A percentile compares a stretch with the other conserved stretches of the same genome.
Conservation (phyloP, 2,329 filamentous ascomycete species). For the Diplodia seriata region DNA sequence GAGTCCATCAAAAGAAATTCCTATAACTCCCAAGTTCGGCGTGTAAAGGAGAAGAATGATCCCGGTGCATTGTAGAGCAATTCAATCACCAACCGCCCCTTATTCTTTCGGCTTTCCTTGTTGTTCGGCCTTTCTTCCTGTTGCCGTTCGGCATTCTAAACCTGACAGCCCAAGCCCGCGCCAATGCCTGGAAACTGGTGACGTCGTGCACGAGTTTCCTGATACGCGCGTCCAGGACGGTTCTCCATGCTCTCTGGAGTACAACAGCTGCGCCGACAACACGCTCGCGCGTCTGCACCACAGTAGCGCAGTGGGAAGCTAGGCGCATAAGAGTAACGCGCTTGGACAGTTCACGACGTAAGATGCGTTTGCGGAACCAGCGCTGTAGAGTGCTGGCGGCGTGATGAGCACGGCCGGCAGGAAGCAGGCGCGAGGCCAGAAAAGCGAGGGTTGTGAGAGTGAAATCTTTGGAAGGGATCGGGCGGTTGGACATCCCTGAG, state of each 20-base stretch:
- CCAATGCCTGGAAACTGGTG: conserved; percentile 52
- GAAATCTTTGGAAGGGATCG: conserved; percentile 62
- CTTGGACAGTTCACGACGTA: conserved; percentile 41
- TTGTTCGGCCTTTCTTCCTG: conserved; percentile 39
- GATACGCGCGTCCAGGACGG: conserved; percentile 47
- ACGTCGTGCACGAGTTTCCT: conserved; percentile 48
- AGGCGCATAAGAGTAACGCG: conserved; percentile 51
- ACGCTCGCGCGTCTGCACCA: conserved; percentile 54
- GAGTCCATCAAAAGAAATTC: too few species aligned
- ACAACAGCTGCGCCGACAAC: conserved; percentile 52
- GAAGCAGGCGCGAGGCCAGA: conserved; percentile 64
- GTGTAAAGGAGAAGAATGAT: too few species aligned
- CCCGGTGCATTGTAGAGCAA: too few species aligned
- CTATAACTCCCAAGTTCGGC: too few species aligned
- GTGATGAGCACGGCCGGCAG: conserved; percentile 56
- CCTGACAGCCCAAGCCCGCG: conserved; percentile 51
- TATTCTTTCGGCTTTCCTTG: conserved; percentile 45
- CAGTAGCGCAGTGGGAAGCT: conserved; percentile 55
- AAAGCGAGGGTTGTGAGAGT: conserved; percentile 65
- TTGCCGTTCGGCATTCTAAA: conserved; percentile 38
- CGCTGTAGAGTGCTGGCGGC: conserved; percentile 62
- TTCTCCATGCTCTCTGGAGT: conserved; percentile 55
- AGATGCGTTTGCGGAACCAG: conserved; percentile 54
- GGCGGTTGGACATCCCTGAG: conserved; percentile 38
- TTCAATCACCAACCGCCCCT: conserved; percentile 42